Percentiles rank a stretch among this genome's conserved stretches.
Evolutionary conservation across 352 stramenopile species (phyloP).

Genomic region (Thalassiosira hispida): DNA sequence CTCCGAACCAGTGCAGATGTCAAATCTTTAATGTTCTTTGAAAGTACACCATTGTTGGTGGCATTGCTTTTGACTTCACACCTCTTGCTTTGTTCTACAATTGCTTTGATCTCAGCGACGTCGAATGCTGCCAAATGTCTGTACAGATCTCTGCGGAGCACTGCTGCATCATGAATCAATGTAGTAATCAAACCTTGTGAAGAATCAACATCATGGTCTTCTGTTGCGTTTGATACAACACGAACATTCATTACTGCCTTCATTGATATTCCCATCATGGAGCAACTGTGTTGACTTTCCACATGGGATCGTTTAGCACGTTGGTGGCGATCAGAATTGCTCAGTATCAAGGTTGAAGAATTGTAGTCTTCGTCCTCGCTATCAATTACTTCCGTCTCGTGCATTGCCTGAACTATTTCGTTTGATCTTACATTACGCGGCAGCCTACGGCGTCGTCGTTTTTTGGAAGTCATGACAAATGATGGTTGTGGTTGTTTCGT

Average conservation of each 20-base stretch:
- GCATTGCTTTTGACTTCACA: not conserved
- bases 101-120: not conserved
- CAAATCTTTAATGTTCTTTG: conserved; percentile 12
- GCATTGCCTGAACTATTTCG: conserved; percentile 26
- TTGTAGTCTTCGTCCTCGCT: conserved; percentile 17
- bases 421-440: conserved; percentile 10
- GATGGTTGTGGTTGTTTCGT: not conserved
- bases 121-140: conserved; percentile 30
- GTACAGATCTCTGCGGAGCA: conserved; percentile 53
- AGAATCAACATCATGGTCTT: not conserved
- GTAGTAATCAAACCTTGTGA: conserved; percentile 1
- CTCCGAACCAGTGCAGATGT: conserved; percentile 22
- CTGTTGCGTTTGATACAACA: not conserved
- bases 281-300: conserved; percentile 13
- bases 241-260: conserved; percentile 38
- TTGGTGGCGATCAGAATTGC: conserved; percentile 25
- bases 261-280: conserved; percentile 32
- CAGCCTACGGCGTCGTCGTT: conserved; percentile 6
- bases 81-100: not conserved
- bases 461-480: not conserved
- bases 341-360: conserved; percentile 17
- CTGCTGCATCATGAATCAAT: conserved; percentile 24
- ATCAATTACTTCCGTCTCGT: conserved; percentile 11
- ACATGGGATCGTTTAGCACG: conserved; percentile 18
- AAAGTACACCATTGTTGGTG: not conserved